Conservation (phyloP, 2,329 filamentous ascomycete species). For the Stachybotrys chartarum region DNA sequence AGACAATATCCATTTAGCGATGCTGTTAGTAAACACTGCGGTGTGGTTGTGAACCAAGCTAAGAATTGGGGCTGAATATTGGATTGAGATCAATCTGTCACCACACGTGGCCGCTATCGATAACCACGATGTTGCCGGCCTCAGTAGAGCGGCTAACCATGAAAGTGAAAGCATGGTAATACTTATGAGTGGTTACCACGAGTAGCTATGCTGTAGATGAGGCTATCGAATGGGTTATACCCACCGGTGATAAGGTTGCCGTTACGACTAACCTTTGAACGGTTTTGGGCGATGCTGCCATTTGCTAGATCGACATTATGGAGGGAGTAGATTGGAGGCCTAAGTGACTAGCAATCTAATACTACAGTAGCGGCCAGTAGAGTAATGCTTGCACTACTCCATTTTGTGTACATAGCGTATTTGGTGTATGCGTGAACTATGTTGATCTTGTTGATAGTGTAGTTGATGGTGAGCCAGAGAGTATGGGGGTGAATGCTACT, state of each 20-base stretch:
- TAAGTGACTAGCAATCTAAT: no score
- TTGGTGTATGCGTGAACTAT: no score
- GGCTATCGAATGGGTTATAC: constrained; percentile 12
- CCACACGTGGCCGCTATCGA: constrained; percentile 3
- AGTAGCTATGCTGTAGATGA: constrained; percentile 11
- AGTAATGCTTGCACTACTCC: no score
- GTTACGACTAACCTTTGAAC: constrained; percentile 2
- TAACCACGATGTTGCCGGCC: constrained; percentile 11
- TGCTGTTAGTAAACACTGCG: neutral
- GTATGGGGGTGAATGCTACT: no score
- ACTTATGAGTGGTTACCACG: neutral
- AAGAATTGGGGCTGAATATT: constrained; percentile 2
- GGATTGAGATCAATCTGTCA: constrained; percentile 8
- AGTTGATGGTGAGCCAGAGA: no score
- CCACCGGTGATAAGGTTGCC: constrained; percentile 9
- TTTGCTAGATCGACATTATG: constrained; percentile 5
- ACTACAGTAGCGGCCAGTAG: no score
- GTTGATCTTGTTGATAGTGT: no score
- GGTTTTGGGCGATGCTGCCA: constrained; percentile 1
- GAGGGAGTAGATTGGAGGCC: constrained; percentile 6
- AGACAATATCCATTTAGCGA: constrained; percentile 11
- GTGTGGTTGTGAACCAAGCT: neutral
- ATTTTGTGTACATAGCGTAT: no score
- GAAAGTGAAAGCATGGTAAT: no score
- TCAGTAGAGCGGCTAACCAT: constrained; percentile 1